phyloP scores from a whole-genome alignment of 371 early-diverging fungal genomes.

The Dentiscutata heterogama region DNA sequence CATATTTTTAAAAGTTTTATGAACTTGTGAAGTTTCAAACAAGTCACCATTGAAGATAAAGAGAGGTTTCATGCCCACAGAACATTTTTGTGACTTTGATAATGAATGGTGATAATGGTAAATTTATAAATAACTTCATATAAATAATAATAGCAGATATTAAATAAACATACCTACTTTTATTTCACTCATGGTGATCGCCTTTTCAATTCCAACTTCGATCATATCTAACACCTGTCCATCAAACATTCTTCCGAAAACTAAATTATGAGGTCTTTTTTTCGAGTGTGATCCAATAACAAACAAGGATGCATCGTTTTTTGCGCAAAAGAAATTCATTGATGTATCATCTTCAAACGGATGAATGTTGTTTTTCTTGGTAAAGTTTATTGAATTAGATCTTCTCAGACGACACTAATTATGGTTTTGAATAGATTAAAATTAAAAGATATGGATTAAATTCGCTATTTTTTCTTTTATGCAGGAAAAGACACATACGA shows the following conservation, averaged over 20 bases:
- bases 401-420: conserved; percentile 88
- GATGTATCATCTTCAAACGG: conserved; percentile 96
- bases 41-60: conserved; percentile 92
- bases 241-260: conserved; percentile 92
- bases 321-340: conserved; percentile 92
- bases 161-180: conserved; percentile 59
- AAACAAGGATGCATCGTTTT: conserved; percentile 94
- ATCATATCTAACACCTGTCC: conserved; percentile 95
- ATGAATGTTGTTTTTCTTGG: conserved; percentile 94
- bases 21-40: conserved; percentile 78
- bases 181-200: conserved; percentile 74
- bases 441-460: conserved; percentile 16
- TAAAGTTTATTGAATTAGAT: conserved; percentile 88
- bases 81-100: conserved; percentile 72
- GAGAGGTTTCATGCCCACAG: conserved; percentile 89
- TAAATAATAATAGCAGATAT: background rate
- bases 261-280: conserved; percentile 96
- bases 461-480: background rate
- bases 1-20: conserved; percentile 81
- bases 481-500: conserved; percentile 67
- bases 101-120: background rate
- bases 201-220: conserved; percentile 87
- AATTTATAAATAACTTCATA: background rate
- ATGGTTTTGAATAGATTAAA: background rate
- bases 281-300: conserved; percentile 93